A percentile compares a stretch with the other conserved stretches of the same genome.
These are phyloP conservation scores for Ploettnerulaceae sp. DNA, from an alignment of 2,329 filamentous ascomycete species.

Conservation along the genomic window DNA sequence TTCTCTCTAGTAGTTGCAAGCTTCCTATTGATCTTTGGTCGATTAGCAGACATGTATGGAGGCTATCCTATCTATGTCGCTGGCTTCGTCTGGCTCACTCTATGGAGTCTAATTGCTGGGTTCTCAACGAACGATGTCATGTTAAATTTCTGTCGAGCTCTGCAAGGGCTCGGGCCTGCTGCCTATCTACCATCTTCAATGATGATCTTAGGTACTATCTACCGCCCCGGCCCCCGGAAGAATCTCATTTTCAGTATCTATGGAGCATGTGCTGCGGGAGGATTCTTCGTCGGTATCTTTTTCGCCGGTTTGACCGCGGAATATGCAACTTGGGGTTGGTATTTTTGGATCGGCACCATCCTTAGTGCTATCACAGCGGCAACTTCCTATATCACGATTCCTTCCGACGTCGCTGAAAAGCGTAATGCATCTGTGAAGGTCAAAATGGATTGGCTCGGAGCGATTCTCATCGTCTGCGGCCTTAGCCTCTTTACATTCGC, in stretches of 20 bases:
- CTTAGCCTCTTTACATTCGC: slow-evolving; percentile 69
- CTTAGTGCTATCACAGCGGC: slow-evolving; percentile 43
- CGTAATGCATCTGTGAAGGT: slow-evolving; percentile 33
- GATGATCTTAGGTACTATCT: slow-evolving; percentile 59
- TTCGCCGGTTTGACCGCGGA: slow-evolving; percentile 58
- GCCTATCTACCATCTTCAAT: slow-evolving; percentile 67
- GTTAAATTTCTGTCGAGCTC: slow-evolving; percentile 67
- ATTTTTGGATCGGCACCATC: slow-evolving; percentile 61
- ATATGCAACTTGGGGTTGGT: slow-evolving; percentile 58
- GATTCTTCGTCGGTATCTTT: slow-evolving; percentile 59
- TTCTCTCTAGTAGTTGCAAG: slow-evolving; percentile 52
- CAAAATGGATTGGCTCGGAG: slow-evolving; percentile 67
- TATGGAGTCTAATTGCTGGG: slow-evolving; percentile 66
- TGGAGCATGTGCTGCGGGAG: slow-evolving; percentile 49
- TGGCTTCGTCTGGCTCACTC: slow-evolving; percentile 58
- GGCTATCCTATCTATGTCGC: slow-evolving; percentile 55
- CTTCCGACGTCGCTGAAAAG: slow-evolving; percentile 41
- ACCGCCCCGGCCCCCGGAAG: slow-evolving; percentile 64
- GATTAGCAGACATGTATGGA: slow-evolving; percentile 58
- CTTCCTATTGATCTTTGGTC: slow-evolving; percentile 59
- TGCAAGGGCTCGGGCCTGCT: slow-evolving; percentile 69
- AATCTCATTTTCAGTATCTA: slow-evolving; percentile 58
- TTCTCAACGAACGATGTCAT: slow-evolving; percentile 64
- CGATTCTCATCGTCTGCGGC: slow-evolving; percentile 56
- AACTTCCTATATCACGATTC: slow-evolving; percentile 45